These are phyloP conservation scores for Telopea speciosissima DNA, from an alignment of 177 flowering plant genomes.

Conservation along the genomic window DNA sequence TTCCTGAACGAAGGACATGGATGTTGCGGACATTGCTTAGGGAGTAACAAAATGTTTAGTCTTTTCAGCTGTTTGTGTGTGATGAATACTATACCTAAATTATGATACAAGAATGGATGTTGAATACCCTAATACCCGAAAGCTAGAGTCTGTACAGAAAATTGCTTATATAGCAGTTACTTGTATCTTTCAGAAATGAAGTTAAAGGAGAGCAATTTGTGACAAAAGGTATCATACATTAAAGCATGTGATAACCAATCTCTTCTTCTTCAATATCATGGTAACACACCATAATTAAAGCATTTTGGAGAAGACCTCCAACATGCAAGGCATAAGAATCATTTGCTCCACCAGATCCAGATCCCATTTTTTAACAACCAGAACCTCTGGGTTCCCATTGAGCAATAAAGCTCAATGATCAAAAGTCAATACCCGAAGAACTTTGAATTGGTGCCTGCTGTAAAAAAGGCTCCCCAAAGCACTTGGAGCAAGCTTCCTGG, in stretches of 20 bases:
- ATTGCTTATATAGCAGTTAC: not conserved
- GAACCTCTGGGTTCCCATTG: not conserved
- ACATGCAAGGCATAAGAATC: not conserved
- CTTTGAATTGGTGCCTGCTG: constrained; percentile 33
- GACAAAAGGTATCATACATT: not conserved
- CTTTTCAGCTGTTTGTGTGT: no score
- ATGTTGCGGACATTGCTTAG: no score
- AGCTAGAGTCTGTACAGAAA: not conserved
- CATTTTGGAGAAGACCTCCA: not conserved
- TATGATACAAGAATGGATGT: not conserved
- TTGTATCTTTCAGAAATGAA: not conserved
- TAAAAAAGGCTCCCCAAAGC: constrained; percentile 56
- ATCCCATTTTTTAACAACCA: not conserved
- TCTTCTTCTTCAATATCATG: not conserved
- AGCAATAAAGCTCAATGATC: not conserved
- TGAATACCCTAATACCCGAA: not conserved
- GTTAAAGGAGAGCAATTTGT: not conserved
- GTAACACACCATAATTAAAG: not conserved
- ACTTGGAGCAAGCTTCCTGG: constrained; percentile 80
- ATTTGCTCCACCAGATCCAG: no score
- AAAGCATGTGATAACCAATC: not conserved
- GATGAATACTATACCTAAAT: not conserved
- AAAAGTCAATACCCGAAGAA: constrained; percentile 39
- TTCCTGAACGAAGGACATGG: no score
- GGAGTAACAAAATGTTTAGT: no score